Evolutionary conservation across 805 yeast genomes (phyloP), one percentile per base, ranked within the genome.

Genomic region (Candida saitoana): DNA sequence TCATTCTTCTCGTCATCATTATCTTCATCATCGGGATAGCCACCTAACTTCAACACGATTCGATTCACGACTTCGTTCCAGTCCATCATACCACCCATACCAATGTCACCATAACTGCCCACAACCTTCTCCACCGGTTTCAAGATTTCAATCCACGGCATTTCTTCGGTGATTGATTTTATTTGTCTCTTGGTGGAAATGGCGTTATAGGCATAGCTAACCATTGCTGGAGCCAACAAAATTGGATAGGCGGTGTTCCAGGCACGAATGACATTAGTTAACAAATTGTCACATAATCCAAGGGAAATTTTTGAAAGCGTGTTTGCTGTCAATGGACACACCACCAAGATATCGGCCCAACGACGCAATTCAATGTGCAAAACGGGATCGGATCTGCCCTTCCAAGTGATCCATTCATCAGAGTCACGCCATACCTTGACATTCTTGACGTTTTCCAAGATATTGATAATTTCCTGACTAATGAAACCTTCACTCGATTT

Each of bases 1-100:
- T 65, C 69, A n/a, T 63, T 69, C 3, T 63, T 69, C 0, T 62
- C 70, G 1, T 62, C 70, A 5, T 71, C 77, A 3, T 72, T 76
- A 20, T 71, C 77, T 1, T 68, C 77, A 12, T 66, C 78, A 18
- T 73, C 77, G 1, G 74, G 74, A 47, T 68, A 70, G 38, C 79
- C 65, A 41, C 73, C 80, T 45, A 89, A 67, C 57, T 82, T 84
- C 63, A 81, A 71, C 16, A 86, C 95, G 38, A 87, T 74, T 52
- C 81, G 80, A 57, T 89, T 95, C 15, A 89, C 96, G 52, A 93
- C 84, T 60, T 90, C 97, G 59, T 87, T 85, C 80, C 95, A 88
- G 54, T 93, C 98, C 83, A 90, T 84, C 98, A 93, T 93, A 41
- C 99, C 98, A 38, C 99, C 98, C 88, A 93, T 85, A n/a, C 98